phyloP scores from a whole-genome alignment of 2,329 filamentous ascomycete species.

The Cercospora sp. region DNA sequence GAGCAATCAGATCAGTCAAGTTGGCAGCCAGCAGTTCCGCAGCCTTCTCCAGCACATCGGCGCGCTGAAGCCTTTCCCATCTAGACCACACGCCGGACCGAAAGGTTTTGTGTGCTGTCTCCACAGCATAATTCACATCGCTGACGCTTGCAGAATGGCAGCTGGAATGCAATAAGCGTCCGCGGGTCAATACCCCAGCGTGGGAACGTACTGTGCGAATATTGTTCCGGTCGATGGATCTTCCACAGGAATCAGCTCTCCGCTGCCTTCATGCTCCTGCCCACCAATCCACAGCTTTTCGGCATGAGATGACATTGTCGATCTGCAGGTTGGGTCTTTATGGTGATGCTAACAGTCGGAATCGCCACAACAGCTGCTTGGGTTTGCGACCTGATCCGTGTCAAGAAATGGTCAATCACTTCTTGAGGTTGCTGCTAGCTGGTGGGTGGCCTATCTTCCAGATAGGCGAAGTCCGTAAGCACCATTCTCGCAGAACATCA shows the following conservation, averaged over 20 bases:
- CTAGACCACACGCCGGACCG: constrained; percentile 61
- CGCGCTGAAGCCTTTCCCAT: constrained; percentile 58
- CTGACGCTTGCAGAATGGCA: constrained; percentile 64
- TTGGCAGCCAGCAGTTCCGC: constrained; percentile 55
- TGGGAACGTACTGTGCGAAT: constrained; percentile 48
- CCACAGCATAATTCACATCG: constrained; percentile 70
- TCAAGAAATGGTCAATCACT: neutral
- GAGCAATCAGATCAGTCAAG: constrained; percentile 58
- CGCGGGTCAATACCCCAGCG: neutral
- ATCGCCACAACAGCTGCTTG: neutral
- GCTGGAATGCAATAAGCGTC: constrained; percentile 31
- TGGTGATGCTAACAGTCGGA: neutral
- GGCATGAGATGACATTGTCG: neutral
- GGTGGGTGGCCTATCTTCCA: neutral
- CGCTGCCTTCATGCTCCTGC: constrained; percentile 9
- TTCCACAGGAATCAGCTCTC: constrained; percentile 48
- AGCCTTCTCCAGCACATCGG: constrained; percentile 62
- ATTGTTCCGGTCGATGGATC: constrained; percentile 56
- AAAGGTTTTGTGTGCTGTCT: constrained; percentile 67
- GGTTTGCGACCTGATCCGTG: neutral
- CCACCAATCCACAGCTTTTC: constrained; percentile 16
- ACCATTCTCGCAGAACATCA: neutral
- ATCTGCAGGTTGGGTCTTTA: neutral
- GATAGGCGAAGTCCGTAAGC: neutral
- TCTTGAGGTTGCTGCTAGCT: neutral